Evolutionary conservation across 192 early-diverging fungal genomes (phyloP).

Genomic region (Gonapodya sp.): DNA sequence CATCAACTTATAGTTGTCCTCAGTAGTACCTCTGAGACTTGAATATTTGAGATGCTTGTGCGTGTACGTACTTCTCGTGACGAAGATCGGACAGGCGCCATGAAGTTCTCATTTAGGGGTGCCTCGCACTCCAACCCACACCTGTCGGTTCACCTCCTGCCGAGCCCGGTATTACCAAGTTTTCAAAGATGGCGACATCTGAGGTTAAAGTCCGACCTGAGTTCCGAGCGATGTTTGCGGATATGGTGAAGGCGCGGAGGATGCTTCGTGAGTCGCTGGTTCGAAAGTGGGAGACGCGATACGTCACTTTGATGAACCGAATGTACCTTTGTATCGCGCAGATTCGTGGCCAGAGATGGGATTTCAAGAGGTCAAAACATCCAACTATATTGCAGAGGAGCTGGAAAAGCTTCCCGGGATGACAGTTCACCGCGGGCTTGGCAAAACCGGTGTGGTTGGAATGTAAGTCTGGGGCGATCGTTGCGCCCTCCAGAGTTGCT

Average conservation of each 20-base stretch:
- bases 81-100: too few species aligned
- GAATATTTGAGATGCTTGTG: too few species aligned
- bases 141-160: neutral
- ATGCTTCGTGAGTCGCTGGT: neutral
- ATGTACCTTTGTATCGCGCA: neutral
- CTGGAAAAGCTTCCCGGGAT: neutral
- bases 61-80: too few species aligned
- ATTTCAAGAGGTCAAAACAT: slow-evolving; percentile 5
- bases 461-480: neutral
- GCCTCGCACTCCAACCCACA: too few species aligned
- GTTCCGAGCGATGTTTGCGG: neutral
- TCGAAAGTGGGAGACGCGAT: too few species aligned
- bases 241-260: neutral
- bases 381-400: neutral
- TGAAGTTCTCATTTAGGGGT: too few species aligned
- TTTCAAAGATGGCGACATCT: neutral
- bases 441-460: neutral
- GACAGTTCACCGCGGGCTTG: neutral
- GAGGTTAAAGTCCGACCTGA: neutral
- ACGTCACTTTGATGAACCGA: too few species aligned
- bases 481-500: too few species aligned
- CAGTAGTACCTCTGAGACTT: too few species aligned
- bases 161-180: too few species aligned
- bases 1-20: too few species aligned
- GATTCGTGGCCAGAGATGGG: slow-evolving; percentile 9